Conservation (phyloP, 202 grass and related monocot species). For the Alloteropsis angusta region DNA sequence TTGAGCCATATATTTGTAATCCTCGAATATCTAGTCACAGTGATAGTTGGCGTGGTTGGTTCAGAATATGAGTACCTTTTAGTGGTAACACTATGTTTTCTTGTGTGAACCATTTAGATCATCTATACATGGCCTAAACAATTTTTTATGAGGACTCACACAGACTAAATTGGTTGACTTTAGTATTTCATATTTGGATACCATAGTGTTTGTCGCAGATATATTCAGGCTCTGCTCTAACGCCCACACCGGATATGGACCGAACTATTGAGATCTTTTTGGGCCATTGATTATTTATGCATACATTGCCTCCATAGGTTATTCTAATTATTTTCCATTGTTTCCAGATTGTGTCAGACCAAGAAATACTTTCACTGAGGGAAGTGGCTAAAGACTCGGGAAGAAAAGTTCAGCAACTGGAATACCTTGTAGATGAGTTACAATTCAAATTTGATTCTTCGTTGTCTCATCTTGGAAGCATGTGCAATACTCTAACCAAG, state of each 20-base stretch:
- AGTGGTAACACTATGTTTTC: neutral
- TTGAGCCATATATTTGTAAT: conserved; percentile 15
- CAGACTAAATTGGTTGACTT: neutral
- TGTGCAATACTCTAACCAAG: conserved; percentile 13
- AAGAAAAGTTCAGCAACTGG: conserved; percentile 52
- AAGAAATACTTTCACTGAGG: conserved; percentile 50
- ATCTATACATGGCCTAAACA: neutral
- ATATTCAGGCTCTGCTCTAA: neutral
- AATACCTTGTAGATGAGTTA: conserved; percentile 57
- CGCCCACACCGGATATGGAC: too few species aligned
- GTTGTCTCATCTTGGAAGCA: conserved; percentile 27
- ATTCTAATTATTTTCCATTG: conserved; percentile 20
- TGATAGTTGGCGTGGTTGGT: conserved; percentile 13
- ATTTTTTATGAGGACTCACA: neutral
- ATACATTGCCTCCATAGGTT: neutral
- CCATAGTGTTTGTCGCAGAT: conserved; percentile 11
- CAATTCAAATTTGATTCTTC: conserved; percentile 53
- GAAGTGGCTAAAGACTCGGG: conserved; percentile 49
- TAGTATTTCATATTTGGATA: conserved; percentile 2
- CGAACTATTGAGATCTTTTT: conserved; percentile 18
- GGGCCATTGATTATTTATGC: neutral
- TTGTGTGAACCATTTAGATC: conserved; percentile 15
- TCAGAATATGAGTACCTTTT: conserved; percentile 8
- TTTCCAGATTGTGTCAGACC: conserved; percentile 46
- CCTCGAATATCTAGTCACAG: conserved; percentile 8